Conservation (phyloP, 257 asterid genomes). For the Nicotiana attenuata region DNA sequence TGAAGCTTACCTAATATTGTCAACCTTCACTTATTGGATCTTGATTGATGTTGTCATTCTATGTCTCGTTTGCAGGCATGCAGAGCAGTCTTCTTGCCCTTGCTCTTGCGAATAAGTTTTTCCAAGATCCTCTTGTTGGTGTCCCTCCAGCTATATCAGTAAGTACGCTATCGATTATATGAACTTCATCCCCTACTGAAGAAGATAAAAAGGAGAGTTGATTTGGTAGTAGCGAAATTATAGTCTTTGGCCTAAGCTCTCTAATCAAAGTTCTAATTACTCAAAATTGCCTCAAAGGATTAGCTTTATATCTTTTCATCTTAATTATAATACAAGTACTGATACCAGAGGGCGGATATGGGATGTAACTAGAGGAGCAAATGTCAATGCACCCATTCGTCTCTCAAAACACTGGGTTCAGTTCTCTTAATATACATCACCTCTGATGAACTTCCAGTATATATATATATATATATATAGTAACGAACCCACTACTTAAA, state of each 20-base stretch:
- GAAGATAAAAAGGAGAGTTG: not conserved
- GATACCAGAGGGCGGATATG: not conserved
- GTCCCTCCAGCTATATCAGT: conserved; percentile 97
- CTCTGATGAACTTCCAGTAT: not conserved
- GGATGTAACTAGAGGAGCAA: not conserved
- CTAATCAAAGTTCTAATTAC: not conserved
- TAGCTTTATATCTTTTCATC: not conserved
- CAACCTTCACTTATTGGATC: not conserved
- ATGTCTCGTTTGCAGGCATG: conserved; percentile 53
- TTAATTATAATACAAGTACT: not conserved
- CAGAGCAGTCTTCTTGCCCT: conserved; percentile 98
- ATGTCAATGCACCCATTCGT: not conserved
- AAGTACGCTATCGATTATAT: conserved; percentile 23
- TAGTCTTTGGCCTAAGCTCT: too few species aligned
- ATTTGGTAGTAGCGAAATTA: not conserved
- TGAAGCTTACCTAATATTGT: not conserved
- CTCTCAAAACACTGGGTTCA: not conserved
- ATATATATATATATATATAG: too few species aligned
- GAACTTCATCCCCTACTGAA: not conserved
- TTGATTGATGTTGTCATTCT: conserved; percentile 8
- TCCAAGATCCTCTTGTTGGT: conserved; percentile 86
- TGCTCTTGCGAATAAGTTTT: conserved; percentile 86
- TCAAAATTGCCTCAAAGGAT: not conserved
- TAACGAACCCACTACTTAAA: not conserved
- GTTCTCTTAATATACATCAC: not conserved